Evolutionary conservation across 441 rosid species (phyloP), one percentile per base, ranked within the genome.

Genomic region (Bruguiera hainesii): DNA sequence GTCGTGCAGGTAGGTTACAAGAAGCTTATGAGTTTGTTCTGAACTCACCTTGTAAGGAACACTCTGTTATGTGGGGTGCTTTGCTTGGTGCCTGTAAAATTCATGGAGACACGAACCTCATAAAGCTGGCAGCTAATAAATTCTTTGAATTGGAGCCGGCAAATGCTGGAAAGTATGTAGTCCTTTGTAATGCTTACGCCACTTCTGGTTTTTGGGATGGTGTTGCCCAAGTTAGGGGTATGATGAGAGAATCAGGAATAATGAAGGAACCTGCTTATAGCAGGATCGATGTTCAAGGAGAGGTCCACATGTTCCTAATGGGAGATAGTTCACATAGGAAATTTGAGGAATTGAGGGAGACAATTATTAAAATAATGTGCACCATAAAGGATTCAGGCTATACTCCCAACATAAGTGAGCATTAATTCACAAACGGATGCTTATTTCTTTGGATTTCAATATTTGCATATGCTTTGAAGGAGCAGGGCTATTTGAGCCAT

Each of bases 11-110:
- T 60, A 86, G 72, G 78, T 68, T 93, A 61, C 74, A 71, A 74
- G 98, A 89, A 78, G 96, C 96, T 23, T 84, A 80, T 46, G 87
- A 85, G 61, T 77, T 90, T 67, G 80, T 86, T 70, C 61, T 84
- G 71, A 78, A 74, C 57, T 83, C 94, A 62, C 90, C 89, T 10
- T 86, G 75, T 29, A 79, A 81, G 75, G 81, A 84, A 19, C 87
- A 90, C 70, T 81, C 92, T 11, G 83, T 78, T 35, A 67, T 82
- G 56, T 93, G 98, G 97, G 96, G 92, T 69, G 87, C 93, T 53
- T 79, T 90, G 64, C 94, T 93, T 16, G 89, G 85, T 37, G 91
- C 90, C 48, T 87, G 89, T 79, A 70, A 80, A 79, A 90, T 74
- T 72, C 85, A 90, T 72, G 90, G 90, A 74, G 76, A 89, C 56